Evolutionary conservation across 2,329 filamentous ascomycete genomes (phyloP).

Genomic region (Fusarium miscanthi): DNA sequence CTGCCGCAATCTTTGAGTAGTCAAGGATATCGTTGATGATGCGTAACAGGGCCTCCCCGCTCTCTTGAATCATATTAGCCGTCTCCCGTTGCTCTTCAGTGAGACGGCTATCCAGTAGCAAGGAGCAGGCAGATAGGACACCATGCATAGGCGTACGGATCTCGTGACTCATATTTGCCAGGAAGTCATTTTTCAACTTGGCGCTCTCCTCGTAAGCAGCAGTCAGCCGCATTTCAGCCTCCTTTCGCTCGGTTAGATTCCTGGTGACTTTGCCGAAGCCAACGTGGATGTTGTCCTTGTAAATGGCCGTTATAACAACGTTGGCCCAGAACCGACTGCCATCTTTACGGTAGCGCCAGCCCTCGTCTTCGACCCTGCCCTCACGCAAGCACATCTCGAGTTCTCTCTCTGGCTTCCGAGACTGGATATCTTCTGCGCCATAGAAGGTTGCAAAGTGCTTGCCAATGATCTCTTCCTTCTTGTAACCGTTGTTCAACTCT

Average conservation of each 20-base stretch:
- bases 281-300: conserved; percentile 5
- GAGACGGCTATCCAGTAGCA: background rate
- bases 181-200: background rate
- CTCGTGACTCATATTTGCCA: conserved; percentile 11
- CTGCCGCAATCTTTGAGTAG: background rate
- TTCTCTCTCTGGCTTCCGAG: conserved; percentile 2
- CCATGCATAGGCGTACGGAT: conserved; percentile 13
- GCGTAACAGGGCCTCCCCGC: background rate
- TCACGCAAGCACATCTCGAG: conserved; percentile 9
- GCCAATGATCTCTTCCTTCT: conserved; percentile 8
- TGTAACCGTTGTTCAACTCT: conserved; percentile 5
- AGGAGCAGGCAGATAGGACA: background rate
- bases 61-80: conserved; percentile 9
- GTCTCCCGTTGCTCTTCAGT: conserved; percentile 10
- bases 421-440: conserved; percentile 3
- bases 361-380: conserved; percentile 4
- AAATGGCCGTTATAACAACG: conserved; percentile 4
- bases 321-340: conserved; percentile 11
- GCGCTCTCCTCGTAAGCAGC: conserved; percentile 12
- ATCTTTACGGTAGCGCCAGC: conserved; percentile 12
- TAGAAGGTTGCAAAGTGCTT: conserved; percentile 10
- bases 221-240: background rate
- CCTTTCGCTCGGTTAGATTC: conserved; percentile 7
- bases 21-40: conserved; percentile 16
- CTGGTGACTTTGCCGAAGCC: conserved; percentile 8